Evolutionary conservation across 73 alveolate species (phyloP), one percentile per base, ranked within the genome.

Genomic region (Durusdinium trenchii): DNA sequence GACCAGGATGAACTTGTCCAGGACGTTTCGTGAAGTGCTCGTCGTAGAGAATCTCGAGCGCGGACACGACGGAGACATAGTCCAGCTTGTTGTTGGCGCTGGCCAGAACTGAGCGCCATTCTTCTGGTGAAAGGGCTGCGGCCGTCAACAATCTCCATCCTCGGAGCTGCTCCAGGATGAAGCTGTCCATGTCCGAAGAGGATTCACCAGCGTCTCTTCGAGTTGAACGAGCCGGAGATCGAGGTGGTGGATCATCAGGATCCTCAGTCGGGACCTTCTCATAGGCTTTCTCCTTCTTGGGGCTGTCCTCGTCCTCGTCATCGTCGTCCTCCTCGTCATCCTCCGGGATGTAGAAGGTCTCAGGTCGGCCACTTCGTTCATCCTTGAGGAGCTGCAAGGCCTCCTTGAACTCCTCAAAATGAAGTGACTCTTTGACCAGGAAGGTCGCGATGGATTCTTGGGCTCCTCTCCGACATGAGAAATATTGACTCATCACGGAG

Each of bases 101-200:
- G 16, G 52, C 86, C 86, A 75, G 36, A 6, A 75, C 52, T 30
- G 48, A 7, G 3, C 86, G 12, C 86, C 86, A 75, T 40, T 75
- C 86, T 40, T 75, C 86, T 32, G 54, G 16, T 20, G 38, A 10
- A 52, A 75, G 86, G 36, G 52, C 51, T n/a, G 86, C 86, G 5
- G 54, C 48, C 9, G 54, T 75, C 46, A 75, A 52, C 18, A 75
- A 52, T 12, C 86, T 6, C 86, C 86, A 75, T 12, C 86, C 86
- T 38, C 86, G 86, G 23, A 75, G 86, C 32, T 75, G 86, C 50
- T 35, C 52, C 54, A 75, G 86, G 86, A 75, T 75, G 52, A 75
- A 75, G 52, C 38, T 10, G 30, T 75, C 86, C n/a, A n/a, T n/a
- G n/a, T n/a, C n/a, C n/a, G n/a, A n/a, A n/a, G n/a, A n/a, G n/a